Conservation (phyloP, 2,329 filamentous ascomycete genomes). For the Trichocomaceae sp. region DNA sequence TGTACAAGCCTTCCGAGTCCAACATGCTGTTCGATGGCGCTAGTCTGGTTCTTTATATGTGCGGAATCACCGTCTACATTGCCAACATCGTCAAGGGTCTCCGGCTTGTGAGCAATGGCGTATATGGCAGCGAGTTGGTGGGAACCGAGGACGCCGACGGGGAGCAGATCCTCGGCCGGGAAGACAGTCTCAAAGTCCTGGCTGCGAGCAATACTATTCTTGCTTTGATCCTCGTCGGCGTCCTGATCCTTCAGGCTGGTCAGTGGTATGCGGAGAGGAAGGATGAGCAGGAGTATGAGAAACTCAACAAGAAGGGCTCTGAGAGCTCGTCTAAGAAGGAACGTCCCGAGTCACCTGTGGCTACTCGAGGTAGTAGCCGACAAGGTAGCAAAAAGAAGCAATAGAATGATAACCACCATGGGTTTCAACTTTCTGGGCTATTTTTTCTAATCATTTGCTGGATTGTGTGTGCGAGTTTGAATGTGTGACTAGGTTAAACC, state of each 20-base stretch:
- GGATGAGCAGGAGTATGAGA: constrained; percentile 71
- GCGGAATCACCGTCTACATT: constrained; percentile 86
- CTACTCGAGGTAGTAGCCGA: constrained; percentile 17
- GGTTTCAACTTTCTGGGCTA: background rate
- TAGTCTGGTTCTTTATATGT: constrained; percentile 66
- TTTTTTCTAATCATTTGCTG: background rate
- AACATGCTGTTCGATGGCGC: constrained; percentile 92
- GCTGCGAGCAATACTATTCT: constrained; percentile 94
- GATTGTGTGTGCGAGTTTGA: background rate
- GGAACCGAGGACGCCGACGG: constrained; percentile 40
- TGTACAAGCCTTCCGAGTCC: constrained; percentile 86
- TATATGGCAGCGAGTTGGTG: constrained; percentile 51
- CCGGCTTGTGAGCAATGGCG: constrained; percentile 68
- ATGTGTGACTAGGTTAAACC: too few species aligned
- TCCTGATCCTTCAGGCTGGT: constrained; percentile 86
- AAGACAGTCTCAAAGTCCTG: constrained; percentile 86
- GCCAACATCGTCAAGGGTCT: constrained; percentile 96
- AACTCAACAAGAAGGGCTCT: constrained; percentile 52
- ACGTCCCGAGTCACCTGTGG: constrained; percentile 6
- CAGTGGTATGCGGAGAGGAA: constrained; percentile 98
- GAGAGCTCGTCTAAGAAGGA: constrained; percentile 30
- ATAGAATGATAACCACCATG: constrained; percentile 11
- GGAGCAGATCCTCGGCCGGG: constrained; percentile 67
- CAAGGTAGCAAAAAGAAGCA: constrained; percentile 29
- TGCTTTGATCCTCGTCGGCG: constrained; percentile 82